Evolutionary conservation across 2,329 filamentous ascomycete genomes (phyloP), one percentile per base, ranked within the genome.

Genomic region (Paecilomyces fulvus): DNA sequence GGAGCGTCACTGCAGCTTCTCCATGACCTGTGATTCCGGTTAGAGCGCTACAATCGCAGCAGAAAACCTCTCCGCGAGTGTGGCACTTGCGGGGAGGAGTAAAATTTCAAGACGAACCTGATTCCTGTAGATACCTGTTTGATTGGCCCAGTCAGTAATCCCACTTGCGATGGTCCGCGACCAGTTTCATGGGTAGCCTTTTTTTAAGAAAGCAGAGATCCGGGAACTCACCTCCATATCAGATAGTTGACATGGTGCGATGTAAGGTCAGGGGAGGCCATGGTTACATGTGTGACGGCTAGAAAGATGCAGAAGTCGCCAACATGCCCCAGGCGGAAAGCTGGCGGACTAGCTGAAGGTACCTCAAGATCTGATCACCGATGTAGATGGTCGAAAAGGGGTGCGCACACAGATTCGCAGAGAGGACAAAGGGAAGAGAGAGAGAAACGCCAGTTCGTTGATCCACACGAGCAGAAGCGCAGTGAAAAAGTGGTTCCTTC

Each of bases 231-330:
- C 79, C 83, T 83, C 80, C 83, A 85, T 71, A 87, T 84, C 67
- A 87, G 75, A 73, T 86, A 86, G 74, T 87, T 87, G 68, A 87
- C 79, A 70, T 86, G 83, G 75, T 86, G 77, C 65, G 72, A 75
- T 60, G 73, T 75, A 56, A 75, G 71, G 65, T 73, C 70, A 57
- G 70, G 67, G 62, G 69, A 67, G 65, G 69, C 68, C 73, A 76
- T 75, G 68, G 70, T 73, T 70, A 73, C 71, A 74, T 74, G 67
- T 70, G 70, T 69, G 67, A 70, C 63, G 65, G 60, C 55, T 60
- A 54, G 60, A 54, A 37, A 51, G 43, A 50, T 31, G 43, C 54
- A 56, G 60, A 58, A 55, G 57, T 58, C 58, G 61, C 60, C 61
- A 57, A 61, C 65, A 67, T 69, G 66, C 67, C 67, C 67, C 63